Conservation (phyloP, 2,329 filamentous ascomycete genomes). For the Didymella keratinophila region DNA sequence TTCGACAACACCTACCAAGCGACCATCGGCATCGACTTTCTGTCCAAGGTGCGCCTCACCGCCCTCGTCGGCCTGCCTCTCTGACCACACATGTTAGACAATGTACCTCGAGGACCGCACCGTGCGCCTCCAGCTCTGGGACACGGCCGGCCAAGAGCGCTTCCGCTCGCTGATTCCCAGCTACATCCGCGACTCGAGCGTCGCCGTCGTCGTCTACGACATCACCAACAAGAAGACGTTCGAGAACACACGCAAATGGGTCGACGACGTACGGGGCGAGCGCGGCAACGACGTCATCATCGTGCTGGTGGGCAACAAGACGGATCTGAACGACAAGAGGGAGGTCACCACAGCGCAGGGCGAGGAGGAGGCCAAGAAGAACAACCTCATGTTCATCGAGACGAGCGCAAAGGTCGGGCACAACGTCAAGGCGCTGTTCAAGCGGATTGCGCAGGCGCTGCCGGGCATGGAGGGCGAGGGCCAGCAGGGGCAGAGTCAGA, state of each 20-base stretch:
- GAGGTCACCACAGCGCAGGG: slow-evolving; percentile 96
- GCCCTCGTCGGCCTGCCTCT: slow-evolving; percentile 3
- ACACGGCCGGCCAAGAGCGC: slow-evolving; percentile 95
- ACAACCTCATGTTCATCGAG: slow-evolving; percentile 98
- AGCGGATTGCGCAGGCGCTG: slow-evolving; percentile 96
- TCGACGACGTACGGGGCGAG: slow-evolving; percentile 96
- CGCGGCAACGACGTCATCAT: slow-evolving; percentile 99
- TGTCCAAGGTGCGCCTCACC: slow-evolving; percentile 78
- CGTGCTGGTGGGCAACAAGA: slow-evolving; percentile 98
- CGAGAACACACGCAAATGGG: slow-evolving; percentile 99
- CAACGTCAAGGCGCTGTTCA: slow-evolving; percentile 97
- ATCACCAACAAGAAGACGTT: slow-evolving; percentile 98
- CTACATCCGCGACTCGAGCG: slow-evolving; percentile 97
- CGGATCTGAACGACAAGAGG: slow-evolving; percentile 96
- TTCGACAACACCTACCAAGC: slow-evolving; percentile 99
- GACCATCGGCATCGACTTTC: slow-evolving; percentile 98
- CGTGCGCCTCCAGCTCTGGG: slow-evolving; percentile 96
- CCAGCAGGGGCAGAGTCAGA: slow-evolving; percentile 78
- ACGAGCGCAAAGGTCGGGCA: slow-evolving; percentile 97
- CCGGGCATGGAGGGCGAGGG: slow-evolving; percentile 96
- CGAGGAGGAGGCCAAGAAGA: slow-evolving; percentile 97
- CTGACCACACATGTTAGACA: slow-evolving; percentile 64
- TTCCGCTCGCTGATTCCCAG: slow-evolving; percentile 97
- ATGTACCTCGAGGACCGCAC: slow-evolving; percentile 99
- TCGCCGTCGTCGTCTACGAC: slow-evolving; percentile 98